phyloP scores from a whole-genome alignment of 371 early-diverging fungal species.

The Mucor indicus region DNA sequence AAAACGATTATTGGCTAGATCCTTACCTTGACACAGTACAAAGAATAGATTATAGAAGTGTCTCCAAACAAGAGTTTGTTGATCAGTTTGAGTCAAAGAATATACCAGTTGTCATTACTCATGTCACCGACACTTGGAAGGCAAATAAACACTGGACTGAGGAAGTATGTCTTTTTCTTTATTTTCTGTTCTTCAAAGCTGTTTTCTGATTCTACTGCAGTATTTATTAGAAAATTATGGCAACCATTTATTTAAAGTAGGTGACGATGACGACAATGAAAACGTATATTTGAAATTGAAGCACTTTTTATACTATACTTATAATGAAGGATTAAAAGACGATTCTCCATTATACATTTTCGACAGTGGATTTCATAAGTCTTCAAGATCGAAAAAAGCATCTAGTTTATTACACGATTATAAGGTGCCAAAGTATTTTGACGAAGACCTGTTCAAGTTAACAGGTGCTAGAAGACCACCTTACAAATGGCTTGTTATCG shows the following conservation, averaged over 20 bases:
- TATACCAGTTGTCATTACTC: constrained; percentile 65
- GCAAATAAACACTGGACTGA: constrained; percentile 61
- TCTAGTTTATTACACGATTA: constrained; percentile 62
- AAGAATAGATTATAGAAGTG: constrained; percentile 47
- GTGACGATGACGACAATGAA: constrained; percentile 78
- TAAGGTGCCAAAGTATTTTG: constrained; percentile 69
- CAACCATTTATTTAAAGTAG: constrained; percentile 72
- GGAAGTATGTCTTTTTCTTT: constrained; percentile 33
- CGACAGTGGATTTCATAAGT: constrained; percentile 60
- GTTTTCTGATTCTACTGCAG: too few species aligned
- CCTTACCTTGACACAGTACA: constrained; percentile 41
- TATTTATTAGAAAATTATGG: constrained; percentile 50
- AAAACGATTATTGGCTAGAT: constrained; percentile 51
- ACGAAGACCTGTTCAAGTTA: constrained; percentile 71
- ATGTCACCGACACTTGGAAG: constrained; percentile 60
- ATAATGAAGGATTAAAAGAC: constrained; percentile 55
- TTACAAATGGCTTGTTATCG: constrained; percentile 67
- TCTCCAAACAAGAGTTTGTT: constrained; percentile 59
- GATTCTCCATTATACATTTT: constrained; percentile 87
- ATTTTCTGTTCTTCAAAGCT: too few species aligned
- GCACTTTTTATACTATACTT: constrained; percentile 64
- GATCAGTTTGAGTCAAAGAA: constrained; percentile 53
- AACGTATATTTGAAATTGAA: constrained; percentile 72
- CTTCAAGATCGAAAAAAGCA: constrained; percentile 17
- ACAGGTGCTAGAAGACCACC: constrained; percentile 67